Evolutionary conservation across 169 alveolate species (phyloP).

Genomic region (Plasmodium chabaudi): DNA sequence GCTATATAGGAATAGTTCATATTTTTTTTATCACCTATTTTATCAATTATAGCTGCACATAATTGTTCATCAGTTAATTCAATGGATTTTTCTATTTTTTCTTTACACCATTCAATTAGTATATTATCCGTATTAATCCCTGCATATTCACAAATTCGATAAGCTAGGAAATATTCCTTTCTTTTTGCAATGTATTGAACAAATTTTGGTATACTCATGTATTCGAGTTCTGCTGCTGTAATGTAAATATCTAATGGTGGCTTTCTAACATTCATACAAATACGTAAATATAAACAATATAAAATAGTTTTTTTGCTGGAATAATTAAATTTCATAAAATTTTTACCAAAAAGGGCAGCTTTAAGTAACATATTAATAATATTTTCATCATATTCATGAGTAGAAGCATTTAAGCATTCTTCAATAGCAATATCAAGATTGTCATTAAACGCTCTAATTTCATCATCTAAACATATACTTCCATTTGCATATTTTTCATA

Average conservation of each 20-base stretch:
- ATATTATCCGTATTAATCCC: slow-evolving; percentile 78
- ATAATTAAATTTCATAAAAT: slow-evolving; percentile 64
- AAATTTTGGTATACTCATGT: slow-evolving; percentile 64
- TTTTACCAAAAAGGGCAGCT: slow-evolving; percentile 80
- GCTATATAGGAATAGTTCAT: slow-evolving; percentile 75
- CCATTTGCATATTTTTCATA: slow-evolving; percentile 83
- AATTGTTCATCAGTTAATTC: slow-evolving; percentile 84
- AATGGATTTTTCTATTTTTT: slow-evolving; percentile 80
- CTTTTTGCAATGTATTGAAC: slow-evolving; percentile 71
- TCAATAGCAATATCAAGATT: slow-evolving; percentile 83
- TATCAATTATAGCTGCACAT: slow-evolving; percentile 64
- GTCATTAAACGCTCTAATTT: slow-evolving; percentile 83
- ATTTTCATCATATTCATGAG: slow-evolving; percentile 80
- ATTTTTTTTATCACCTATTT: slow-evolving; percentile 40
- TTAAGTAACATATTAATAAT: slow-evolving; percentile 74
- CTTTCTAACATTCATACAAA: slow-evolving; percentile 75
- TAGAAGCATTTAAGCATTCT: slow-evolving; percentile 85
- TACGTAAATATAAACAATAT: slow-evolving; percentile 44
- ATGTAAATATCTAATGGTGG: slow-evolving; percentile 78
- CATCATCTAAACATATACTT: slow-evolving; percentile 86
- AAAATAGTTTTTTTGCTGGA: slow-evolving; percentile 36
- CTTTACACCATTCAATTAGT: slow-evolving; percentile 83
- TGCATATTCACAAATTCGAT: slow-evolving; percentile 85
- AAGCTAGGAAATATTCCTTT: slow-evolving; percentile 82
- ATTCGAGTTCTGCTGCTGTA: slow-evolving; percentile 77